Evolutionary conservation across 176 grass and related monocot species (phyloP).

Genomic region (Oryza meridionalis): DNA sequence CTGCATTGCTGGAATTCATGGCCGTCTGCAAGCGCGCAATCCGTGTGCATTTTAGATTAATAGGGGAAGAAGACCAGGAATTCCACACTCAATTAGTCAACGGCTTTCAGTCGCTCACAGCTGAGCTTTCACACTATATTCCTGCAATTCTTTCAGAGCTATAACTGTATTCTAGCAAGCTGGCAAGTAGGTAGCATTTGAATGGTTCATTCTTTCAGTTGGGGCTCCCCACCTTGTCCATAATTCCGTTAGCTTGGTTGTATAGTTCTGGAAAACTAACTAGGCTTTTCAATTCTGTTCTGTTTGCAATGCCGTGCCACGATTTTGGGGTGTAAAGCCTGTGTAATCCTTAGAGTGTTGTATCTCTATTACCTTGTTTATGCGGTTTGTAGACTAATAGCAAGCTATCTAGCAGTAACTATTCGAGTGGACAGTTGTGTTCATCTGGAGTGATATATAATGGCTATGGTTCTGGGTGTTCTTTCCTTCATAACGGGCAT

Average conservation of each 20-base stretch:
- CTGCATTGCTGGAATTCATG: slow-evolving; percentile 98
- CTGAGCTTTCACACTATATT: slow-evolving; percentile 97
- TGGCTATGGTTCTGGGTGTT: not conserved
- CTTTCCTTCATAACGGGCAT: not conserved
- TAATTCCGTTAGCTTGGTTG: slow-evolving; percentile 51
- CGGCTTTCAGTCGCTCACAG: slow-evolving; percentile 96
- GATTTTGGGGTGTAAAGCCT: slow-evolving; percentile 58
- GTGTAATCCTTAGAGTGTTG: slow-evolving; percentile 35
- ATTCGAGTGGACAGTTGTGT: not conserved
- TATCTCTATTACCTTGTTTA: slow-evolving; percentile 10
- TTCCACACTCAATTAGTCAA: slow-evolving; percentile 99
- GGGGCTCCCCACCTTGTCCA: slow-evolving; percentile 38
- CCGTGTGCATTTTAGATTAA: slow-evolving; percentile 93
- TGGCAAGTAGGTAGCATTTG: slow-evolving; percentile 54
- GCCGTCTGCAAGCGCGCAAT: slow-evolving; percentile 98
- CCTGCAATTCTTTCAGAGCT: slow-evolving; percentile 98
- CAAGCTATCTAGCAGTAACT: slow-evolving; percentile 11
- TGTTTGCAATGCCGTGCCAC: slow-evolving; percentile 14
- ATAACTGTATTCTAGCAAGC: slow-evolving; percentile 51
- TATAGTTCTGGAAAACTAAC: slow-evolving; percentile 50
- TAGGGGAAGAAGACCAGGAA: slow-evolving; percentile 97
- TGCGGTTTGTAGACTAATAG: slow-evolving; percentile 36
- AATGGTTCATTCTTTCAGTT: slow-evolving; percentile 45
- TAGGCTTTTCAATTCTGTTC: slow-evolving; percentile 23
- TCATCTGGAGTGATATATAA: slow-evolving; percentile 7